These are phyloP conservation scores for Yamagishiella unicocca DNA, from an alignment of 139 green algal genomes.

Conservation along the genomic window DNA sequence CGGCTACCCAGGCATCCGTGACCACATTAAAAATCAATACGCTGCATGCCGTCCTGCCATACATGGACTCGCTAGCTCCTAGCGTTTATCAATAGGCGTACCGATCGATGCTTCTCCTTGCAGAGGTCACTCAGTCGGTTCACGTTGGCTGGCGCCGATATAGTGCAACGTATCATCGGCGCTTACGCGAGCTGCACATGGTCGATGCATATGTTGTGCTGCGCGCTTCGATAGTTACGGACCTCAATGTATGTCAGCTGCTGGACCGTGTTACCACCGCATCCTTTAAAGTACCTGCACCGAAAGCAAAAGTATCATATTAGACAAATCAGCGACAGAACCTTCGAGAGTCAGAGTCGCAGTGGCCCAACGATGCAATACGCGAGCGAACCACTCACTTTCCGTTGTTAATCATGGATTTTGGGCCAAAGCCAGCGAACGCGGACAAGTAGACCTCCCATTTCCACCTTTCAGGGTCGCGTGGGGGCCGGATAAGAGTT, in stretches of 20 bases:
- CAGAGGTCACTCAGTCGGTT: too few species aligned
- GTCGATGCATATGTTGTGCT: slow-evolving; percentile 1
- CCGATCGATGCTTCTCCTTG: too few species aligned
- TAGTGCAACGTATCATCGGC: background rate
- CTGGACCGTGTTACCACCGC: slow-evolving; percentile 1
- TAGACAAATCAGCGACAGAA: background rate
- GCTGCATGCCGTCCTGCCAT: too few species aligned
- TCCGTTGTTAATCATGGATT: slow-evolving; percentile 11
- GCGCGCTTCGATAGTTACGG: slow-evolving; percentile 12
- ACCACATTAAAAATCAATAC: too few species aligned
- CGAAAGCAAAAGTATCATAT: background rate
- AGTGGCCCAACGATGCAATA: too few species aligned
- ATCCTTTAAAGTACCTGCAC: slow-evolving; percentile 34
- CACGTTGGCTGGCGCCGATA: background rate
- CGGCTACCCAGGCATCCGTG: too few species aligned
- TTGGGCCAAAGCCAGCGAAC: background rate
- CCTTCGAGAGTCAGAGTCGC: too few species aligned
- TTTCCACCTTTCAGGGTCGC: background rate
- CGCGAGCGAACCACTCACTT: background rate
- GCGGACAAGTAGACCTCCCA: slow-evolving; percentile 22
- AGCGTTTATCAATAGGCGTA: too few species aligned
- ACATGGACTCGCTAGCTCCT: too few species aligned
- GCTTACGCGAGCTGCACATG: background rate
- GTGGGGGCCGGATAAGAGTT: too few species aligned
- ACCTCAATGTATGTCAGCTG: slow-evolving; percentile 27